phyloP scores from a whole-genome alignment of 169 alveolate genomes.

The Plasmodium reichenowi region DNA sequence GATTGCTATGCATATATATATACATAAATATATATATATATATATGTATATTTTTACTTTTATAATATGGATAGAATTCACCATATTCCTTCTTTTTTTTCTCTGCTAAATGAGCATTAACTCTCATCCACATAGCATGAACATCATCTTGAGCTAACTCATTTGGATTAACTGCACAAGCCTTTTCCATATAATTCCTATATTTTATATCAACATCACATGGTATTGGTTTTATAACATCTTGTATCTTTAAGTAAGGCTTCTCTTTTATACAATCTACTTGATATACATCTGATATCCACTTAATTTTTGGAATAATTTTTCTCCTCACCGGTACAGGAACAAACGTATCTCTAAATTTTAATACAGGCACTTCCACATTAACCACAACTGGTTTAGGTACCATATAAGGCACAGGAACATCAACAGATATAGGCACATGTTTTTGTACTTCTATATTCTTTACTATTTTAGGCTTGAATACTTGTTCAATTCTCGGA shows the following conservation, averaged over 20 bases:
- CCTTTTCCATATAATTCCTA: slow-evolving; percentile 86
- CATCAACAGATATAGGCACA: slow-evolving; percentile 89
- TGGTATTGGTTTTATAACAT: slow-evolving; percentile 88
- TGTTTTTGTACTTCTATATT: slow-evolving; percentile 84
- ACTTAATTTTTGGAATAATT: slow-evolving; percentile 87
- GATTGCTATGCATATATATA: background rate
- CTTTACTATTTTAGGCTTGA: slow-evolving; percentile 84
- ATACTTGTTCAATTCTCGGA: slow-evolving; percentile 82
- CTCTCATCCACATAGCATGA: slow-evolving; percentile 92
- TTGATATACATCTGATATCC: slow-evolving; percentile 89
- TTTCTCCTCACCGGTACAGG: slow-evolving; percentile 90
- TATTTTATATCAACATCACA: slow-evolving; percentile 88
- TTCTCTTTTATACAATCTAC: slow-evolving; percentile 89
- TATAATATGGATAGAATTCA: slow-evolving; percentile 47
- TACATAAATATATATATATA: background rate
- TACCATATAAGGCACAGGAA: slow-evolving; percentile 91
- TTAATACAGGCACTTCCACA: slow-evolving; percentile 90
- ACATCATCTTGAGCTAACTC: slow-evolving; percentile 90
- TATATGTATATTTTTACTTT: slow-evolving; percentile 8
- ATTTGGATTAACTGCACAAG: slow-evolving; percentile 88
- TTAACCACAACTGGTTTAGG: slow-evolving; percentile 90
- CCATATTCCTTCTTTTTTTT: slow-evolving; percentile 77
- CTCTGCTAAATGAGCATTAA: slow-evolving; percentile 87
- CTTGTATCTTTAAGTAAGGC: slow-evolving; percentile 88
- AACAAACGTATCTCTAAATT: slow-evolving; percentile 89